phyloP scores from a whole-genome alignment of 305 asterid genomes.

The Fraxinus paxiana region DNA sequence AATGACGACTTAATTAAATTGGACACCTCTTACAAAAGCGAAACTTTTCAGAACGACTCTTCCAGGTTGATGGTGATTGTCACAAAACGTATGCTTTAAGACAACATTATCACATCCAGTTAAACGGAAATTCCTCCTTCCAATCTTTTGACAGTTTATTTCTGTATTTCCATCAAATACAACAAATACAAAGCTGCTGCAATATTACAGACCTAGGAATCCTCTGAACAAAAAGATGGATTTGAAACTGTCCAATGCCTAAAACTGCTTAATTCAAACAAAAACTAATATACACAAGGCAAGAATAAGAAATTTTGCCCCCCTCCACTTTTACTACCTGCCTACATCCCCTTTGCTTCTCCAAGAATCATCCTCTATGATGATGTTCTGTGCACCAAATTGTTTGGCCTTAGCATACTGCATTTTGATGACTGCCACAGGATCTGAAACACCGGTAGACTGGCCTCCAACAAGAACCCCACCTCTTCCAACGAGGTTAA shows the following conservation, averaged over 20 bases:
- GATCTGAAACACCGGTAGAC: constrained; percentile 65
- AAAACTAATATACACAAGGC: constrained; percentile 50
- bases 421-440: constrained; percentile 80
- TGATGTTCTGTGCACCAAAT: constrained; percentile 40
- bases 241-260: constrained; percentile 42
- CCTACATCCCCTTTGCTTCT: constrained; percentile 65
- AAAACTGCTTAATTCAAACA: constrained; percentile 40
- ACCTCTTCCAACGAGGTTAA: constrained; percentile 57
- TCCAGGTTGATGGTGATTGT: not conserved
- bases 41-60: constrained; percentile 13
- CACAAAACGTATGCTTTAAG: not conserved
- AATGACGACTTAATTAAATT: not conserved
- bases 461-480: constrained; percentile 59
- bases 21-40: not conserved
- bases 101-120: constrained; percentile 14
- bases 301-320: constrained; percentile 28
- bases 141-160: constrained; percentile 53
- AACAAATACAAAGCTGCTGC: constrained; percentile 64
- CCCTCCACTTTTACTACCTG: constrained; percentile 35
- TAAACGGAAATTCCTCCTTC: constrained; percentile 36
- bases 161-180: constrained; percentile 65
- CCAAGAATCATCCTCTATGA: constrained; percentile 68
- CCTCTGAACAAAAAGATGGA: constrained; percentile 36
- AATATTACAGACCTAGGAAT: constrained; percentile 52
- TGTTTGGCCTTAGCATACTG: constrained; percentile 69